Percentiles rank a stretch among this genome's conserved stretches.
Evolutionary conservation across 1,284 basidiomycete genomes (phyloP).

Genomic region (Pseudozyma sp.): DNA sequence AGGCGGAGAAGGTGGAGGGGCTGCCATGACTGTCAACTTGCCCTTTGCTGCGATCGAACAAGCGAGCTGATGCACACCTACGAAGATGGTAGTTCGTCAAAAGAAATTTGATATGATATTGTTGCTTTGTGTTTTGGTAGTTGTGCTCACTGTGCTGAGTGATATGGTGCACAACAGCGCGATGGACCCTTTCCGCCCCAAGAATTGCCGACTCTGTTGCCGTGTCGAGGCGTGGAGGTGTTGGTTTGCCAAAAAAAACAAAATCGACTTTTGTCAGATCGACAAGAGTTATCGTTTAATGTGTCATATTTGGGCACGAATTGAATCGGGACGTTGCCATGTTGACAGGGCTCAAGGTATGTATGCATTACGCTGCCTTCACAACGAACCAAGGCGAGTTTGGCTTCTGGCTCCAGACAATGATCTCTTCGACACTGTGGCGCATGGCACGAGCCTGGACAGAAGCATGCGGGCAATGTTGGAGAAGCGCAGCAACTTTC

Average conservation of each 20-base stretch:
- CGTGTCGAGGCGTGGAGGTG: constrained; percentile 37
- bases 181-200: constrained; percentile 25
- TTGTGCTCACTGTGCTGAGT: constrained; percentile 9
- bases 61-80: neutral
- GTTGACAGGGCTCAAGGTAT: no score
- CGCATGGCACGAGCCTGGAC: no score
- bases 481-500: no score
- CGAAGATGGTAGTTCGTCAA: neutral
- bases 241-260: constrained; percentile 13
- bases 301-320: no score
- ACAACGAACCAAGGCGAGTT: no score
- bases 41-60: neutral
- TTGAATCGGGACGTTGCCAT: no score
- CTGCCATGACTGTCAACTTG: constrained; percentile 10
- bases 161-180: constrained; percentile 12
- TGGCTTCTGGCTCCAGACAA: no score
- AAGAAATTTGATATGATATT: neutral
- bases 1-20: constrained; percentile 12
- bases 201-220: constrained; percentile 3
- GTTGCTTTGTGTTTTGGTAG: neutral
- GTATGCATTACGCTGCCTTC: no score
- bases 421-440: no score
- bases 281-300: no score
- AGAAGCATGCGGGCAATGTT: no score
- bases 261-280: neutral